These are phyloP conservation scores for Linaria vulgaris DNA, from an alignment of 257 asterid species.

Conservation along the genomic window DNA sequence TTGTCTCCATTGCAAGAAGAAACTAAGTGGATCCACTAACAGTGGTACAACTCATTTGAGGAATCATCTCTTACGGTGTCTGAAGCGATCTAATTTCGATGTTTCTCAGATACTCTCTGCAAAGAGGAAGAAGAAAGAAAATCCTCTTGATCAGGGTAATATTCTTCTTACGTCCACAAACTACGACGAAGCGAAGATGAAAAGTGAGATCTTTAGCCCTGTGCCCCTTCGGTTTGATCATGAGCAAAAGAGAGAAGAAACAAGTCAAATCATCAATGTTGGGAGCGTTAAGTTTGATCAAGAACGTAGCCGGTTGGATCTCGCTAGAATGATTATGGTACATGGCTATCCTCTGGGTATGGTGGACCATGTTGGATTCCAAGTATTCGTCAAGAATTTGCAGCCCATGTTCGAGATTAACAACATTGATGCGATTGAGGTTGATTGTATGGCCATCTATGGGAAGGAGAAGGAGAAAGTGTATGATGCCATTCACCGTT, in stretches of 20 bases:
- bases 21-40: conserved; percentile 93
- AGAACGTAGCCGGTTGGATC: conserved; percentile 82
- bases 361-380: conserved; percentile 89
- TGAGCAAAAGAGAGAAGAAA: conserved; percentile 69
- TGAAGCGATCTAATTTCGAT: conserved; percentile 87
- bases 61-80: conserved; percentile 87
- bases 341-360: conserved; percentile 92
- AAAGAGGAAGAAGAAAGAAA: conserved; percentile 83
- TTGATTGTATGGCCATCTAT: conserved; percentile 71
- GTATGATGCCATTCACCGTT: conserved; percentile 55
- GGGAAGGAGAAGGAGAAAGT: conserved; percentile 76
- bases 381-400: conserved; percentile 76
- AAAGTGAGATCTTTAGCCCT: conserved; percentile 67
- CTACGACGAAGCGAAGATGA: conserved; percentile 62
- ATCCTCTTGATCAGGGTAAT: conserved; percentile 42
- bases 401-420: conserved; percentile 88
- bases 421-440: conserved; percentile 56
- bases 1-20: conserved; percentile 93
- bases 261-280: conserved; percentile 47
- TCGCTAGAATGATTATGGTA: conserved; percentile 93
- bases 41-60: conserved; percentile 97
- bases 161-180: conserved; percentile 44
- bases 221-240: conserved; percentile 56
- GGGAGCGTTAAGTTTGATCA: conserved; percentile 83
- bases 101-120: conserved; percentile 86